Base-by-base conservation (phyloP, 73 alveolate genomes). In the Symbiodinium natans region DNA sequence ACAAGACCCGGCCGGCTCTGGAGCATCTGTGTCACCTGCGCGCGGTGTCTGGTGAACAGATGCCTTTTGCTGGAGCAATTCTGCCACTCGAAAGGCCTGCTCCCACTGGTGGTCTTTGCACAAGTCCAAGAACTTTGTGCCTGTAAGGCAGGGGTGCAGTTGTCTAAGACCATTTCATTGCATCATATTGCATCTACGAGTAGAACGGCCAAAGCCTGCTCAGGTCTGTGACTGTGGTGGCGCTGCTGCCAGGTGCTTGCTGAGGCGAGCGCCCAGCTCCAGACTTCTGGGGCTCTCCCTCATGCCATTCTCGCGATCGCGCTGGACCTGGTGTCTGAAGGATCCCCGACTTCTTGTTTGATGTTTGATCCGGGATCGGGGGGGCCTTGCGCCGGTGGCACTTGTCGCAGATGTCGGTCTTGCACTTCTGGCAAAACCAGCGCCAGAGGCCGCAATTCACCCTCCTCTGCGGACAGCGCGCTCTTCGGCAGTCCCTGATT, bases 21-120 rank as follows among this genome's bases (percentile, higher is more conserved):
- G 39, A 90, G 52, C 54, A 90, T 40, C 42, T 90, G n/a, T 80
- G 77, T 90, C 54, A 41, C 97, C 77, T 90, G 36, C 34, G 36
- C 36, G n/a, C n/a, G n/a, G n/a, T n/a, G n/a, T n/a, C n/a, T n/a
- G n/a, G n/a, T n/a, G n/a, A n/a, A n/a, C n/a, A n/a, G n/a, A n/a
- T n/a, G n/a, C n/a, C n/a, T n/a, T n/a, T n/a, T n/a, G n/a, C n/a
- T n/a, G n/a, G n/a, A n/a, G n/a, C n/a, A n/a, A n/a, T n/a, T n/a
- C n/a, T n/a, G n/a, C 74, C 25, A 56, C 6, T 21, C 31, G 25
- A 15, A 19, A 8, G 25, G 77, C 77, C 77, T 59, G 75, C 56
- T 90, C 96, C 96, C 96, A 90, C 88, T 71, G 96, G 48, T 90
- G 96, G 77, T 90, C 96, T 68, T 90, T 90, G 87, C 96, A 90